Conservation (phyloP, 2,329 filamentous ascomycete species). For the Phyllosticta citrichinensis region DNA sequence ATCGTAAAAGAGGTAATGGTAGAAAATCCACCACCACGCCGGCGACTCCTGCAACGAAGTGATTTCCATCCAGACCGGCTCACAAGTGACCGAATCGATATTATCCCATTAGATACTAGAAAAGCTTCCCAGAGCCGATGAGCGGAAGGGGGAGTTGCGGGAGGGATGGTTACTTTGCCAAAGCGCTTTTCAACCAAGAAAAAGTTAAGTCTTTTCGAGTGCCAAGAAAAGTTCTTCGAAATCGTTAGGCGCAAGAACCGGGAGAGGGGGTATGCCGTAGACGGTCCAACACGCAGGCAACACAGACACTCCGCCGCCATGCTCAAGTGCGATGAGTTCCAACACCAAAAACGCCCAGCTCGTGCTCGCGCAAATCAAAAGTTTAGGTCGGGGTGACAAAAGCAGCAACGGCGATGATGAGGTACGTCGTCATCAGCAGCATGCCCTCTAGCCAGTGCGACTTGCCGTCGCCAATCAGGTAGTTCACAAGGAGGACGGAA, state of each 20-base stretch:
- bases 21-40: not conserved
- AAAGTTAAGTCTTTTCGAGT: not conserved
- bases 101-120: not conserved
- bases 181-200: not conserved
- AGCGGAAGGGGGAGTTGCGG: not conserved
- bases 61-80: not conserved
- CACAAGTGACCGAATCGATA: not conserved
- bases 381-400: conserved; percentile 37
- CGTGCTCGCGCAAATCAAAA: not conserved
- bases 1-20: not conserved
- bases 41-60: no score
- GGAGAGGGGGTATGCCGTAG: no score
- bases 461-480: conserved; percentile 52
- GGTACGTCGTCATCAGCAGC: conserved; percentile 48
- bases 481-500: conserved; percentile 47
- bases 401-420: conserved; percentile 52
- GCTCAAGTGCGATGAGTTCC: not conserved
- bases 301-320: not conserved
- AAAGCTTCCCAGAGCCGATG: not conserved
- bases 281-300: no score
- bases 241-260: not conserved
- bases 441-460: conserved; percentile 52
- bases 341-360: not conserved
- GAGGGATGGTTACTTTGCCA: not conserved
- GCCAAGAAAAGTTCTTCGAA: not conserved